Evolutionary conservation across 2,329 filamentous ascomycete genomes (phyloP).

Genomic region (Cladosporium phlei): DNA sequence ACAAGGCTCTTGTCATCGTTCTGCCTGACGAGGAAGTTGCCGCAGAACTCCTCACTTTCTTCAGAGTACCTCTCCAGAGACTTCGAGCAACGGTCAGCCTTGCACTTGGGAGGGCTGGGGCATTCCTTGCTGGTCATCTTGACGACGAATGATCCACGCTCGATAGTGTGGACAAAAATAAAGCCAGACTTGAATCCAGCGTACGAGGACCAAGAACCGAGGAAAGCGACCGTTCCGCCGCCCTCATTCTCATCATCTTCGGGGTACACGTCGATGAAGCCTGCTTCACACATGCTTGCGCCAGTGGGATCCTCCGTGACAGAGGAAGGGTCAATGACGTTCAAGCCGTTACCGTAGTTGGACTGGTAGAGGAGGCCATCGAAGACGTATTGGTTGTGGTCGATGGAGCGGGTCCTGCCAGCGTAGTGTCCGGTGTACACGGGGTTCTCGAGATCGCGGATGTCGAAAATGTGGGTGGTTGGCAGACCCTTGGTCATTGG

Average conservation of each 20-base stretch:
- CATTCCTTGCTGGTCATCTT: slow-evolving; percentile 31
- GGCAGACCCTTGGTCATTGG: slow-evolving; percentile 39
- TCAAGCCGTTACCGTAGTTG: slow-evolving; percentile 36
- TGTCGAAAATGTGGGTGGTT: slow-evolving; percentile 40
- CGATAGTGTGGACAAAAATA: slow-evolving; percentile 51
- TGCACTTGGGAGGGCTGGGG: slow-evolving; percentile 16
- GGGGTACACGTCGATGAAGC: slow-evolving; percentile 49
- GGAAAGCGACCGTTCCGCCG: slow-evolving; percentile 28
- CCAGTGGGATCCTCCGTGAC: slow-evolving; percentile 43
- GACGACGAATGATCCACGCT: slow-evolving; percentile 47
- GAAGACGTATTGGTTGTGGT: slow-evolving; percentile 41
- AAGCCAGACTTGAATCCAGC: slow-evolving; percentile 46
- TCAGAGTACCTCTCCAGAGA: slow-evolving; percentile 17
- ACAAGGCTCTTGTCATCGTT: slow-evolving; percentile 17
- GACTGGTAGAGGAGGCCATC: slow-evolving; percentile 35
- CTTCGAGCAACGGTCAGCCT: slow-evolving; percentile 15
- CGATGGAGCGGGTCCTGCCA: slow-evolving; percentile 33
- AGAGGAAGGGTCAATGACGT: slow-evolving; percentile 34
- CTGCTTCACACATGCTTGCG: slow-evolving; percentile 43
- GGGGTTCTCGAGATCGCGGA: slow-evolving; percentile 41
- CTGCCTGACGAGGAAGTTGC: slow-evolving; percentile 16
- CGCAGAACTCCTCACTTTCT: slow-evolving; percentile 19
- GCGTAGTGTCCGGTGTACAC: slow-evolving; percentile 37
- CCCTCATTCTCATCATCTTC: slow-evolving; percentile 41
- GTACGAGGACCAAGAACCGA: slow-evolving; percentile 45